Conservation (phyloP, 768 basidiomycete genomes). For the Russula ochroleuca region DNA sequence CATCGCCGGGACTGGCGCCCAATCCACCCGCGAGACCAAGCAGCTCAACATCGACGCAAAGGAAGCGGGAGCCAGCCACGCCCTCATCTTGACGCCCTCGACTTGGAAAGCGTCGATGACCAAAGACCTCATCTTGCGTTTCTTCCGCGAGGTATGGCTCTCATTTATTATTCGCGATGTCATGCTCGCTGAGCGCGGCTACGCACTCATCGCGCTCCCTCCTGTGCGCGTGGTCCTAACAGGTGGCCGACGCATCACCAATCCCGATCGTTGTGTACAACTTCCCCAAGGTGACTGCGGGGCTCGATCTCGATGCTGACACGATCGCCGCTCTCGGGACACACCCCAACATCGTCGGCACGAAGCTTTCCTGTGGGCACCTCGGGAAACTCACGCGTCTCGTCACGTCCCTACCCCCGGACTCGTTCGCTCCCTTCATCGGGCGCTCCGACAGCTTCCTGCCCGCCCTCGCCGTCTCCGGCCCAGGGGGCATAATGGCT, state of each 20-base stretch:
- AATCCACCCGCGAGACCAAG: slow-evolving; percentile 72
- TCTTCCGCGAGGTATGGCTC: slow-evolving; percentile 54
- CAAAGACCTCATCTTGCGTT: slow-evolving; percentile 55
- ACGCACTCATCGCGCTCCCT: not conserved
- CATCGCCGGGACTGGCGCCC: slow-evolving; percentile 81
- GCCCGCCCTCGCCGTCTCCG: slow-evolving; percentile 56
- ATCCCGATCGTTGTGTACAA: slow-evolving; percentile 81
- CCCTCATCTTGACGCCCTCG: slow-evolving; percentile 69
- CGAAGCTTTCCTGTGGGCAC: slow-evolving; percentile 80
- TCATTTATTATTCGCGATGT: not conserved
- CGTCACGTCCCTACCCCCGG: slow-evolving; percentile 49
- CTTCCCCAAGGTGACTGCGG: slow-evolving; percentile 78
- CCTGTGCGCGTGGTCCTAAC: not conserved
- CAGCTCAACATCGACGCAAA: slow-evolving; percentile 66
- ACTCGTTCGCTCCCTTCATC: slow-evolving; percentile 65
- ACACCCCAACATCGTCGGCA: slow-evolving; percentile 84
- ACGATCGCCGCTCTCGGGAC: slow-evolving; percentile 59
- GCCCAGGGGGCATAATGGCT: slow-evolving; percentile 63
- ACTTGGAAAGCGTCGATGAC: slow-evolving; percentile 67
- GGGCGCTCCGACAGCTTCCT: slow-evolving; percentile 70
- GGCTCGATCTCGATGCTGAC: slow-evolving; percentile 82
- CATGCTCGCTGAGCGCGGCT: slow-evolving; percentile 8
- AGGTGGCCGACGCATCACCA: slow-evolving; percentile 67
- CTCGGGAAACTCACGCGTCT: slow-evolving; percentile 81
- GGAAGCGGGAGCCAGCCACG: slow-evolving; percentile 78